These are phyloP conservation scores for Xanthoconium purpureum DNA, from an alignment of 768 basidiomycete species.

Conservation along the genomic window DNA sequence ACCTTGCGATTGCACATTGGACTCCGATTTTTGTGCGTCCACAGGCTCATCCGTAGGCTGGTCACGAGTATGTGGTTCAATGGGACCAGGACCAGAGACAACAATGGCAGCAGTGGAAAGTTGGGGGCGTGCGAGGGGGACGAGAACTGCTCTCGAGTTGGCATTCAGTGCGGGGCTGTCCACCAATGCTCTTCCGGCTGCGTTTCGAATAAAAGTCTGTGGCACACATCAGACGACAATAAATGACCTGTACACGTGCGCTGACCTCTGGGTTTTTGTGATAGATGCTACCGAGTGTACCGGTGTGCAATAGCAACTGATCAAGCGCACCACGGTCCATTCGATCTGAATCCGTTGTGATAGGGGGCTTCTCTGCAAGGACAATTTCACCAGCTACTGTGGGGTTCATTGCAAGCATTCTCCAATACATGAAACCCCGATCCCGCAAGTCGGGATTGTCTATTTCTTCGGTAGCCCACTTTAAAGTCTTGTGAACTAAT, in stretches of 20 bases:
- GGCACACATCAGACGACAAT: constrained; percentile 11
- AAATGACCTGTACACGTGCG: neutral
- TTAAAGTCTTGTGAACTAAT: constrained; percentile 90
- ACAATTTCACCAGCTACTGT: constrained; percentile 86
- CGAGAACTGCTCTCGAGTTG: constrained; percentile 69
- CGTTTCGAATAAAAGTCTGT: constrained; percentile 91
- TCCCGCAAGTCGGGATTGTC: constrained; percentile 98
- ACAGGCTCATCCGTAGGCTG: constrained; percentile 26
- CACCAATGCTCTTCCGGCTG: constrained; percentile 73
- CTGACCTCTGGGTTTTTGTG: constrained; percentile 94
- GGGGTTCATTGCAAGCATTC: constrained; percentile 91
- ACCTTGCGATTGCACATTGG: constrained; percentile 28
- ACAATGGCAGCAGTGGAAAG: constrained; percentile 44
- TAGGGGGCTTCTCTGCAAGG: constrained; percentile 88
- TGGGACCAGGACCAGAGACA: constrained; percentile 55
- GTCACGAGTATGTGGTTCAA: constrained; percentile 28
- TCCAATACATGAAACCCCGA: constrained; percentile 99
- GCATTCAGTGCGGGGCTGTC: constrained; percentile 91
- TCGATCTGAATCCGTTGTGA: constrained; percentile 96
- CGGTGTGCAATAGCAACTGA: constrained; percentile 90
- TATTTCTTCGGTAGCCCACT: constrained; percentile 95
- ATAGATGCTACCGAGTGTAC: constrained; percentile 92
- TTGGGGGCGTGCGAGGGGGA: constrained; percentile 54
- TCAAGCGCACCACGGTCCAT: constrained; percentile 98
- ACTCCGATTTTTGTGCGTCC: constrained; percentile 31